Conservation (phyloP, 768 basidiomycete species). For the Nevesoporus exiguus region DNA sequence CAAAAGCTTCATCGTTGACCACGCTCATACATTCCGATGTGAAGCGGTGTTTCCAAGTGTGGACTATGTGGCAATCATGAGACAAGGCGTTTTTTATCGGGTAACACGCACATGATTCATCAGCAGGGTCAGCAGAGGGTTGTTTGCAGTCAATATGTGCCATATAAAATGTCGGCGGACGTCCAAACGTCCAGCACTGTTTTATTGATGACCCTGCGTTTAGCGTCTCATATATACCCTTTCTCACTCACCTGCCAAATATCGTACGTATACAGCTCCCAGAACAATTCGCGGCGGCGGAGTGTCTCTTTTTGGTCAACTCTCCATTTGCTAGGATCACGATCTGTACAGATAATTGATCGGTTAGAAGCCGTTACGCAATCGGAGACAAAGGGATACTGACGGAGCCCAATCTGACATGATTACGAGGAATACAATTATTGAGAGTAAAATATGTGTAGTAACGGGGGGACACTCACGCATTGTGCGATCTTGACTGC, state of each 20-base stretch:
- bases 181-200: constrained; percentile 67
- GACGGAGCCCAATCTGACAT: constrained; percentile 65
- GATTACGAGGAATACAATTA: constrained; percentile 3
- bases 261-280: constrained; percentile 50
- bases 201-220: constrained; percentile 33
- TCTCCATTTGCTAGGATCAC: constrained; percentile 68
- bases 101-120: constrained; percentile 55
- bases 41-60: constrained; percentile 70
- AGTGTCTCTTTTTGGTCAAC: constrained; percentile 54
- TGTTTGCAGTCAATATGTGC: constrained; percentile 66
- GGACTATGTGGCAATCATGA: constrained; percentile 37
- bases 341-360: constrained; percentile 41
- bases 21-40: constrained; percentile 65
- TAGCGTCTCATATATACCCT: background rate
- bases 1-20: constrained; percentile 69
- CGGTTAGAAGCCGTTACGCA: constrained; percentile 1
- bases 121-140: constrained; percentile 47
- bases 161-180: constrained; percentile 65
- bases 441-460: background rate
- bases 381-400: constrained; percentile 27
- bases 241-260: constrained; percentile 30
- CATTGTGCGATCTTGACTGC: constrained; percentile 69
- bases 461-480: constrained; percentile 41
- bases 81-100: background rate
- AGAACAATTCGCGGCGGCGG: constrained; percentile 63